Evolutionary conservation across 768 basidiomycete species (phyloP).

Genomic region (Hydnomerulius pinastri): DNA sequence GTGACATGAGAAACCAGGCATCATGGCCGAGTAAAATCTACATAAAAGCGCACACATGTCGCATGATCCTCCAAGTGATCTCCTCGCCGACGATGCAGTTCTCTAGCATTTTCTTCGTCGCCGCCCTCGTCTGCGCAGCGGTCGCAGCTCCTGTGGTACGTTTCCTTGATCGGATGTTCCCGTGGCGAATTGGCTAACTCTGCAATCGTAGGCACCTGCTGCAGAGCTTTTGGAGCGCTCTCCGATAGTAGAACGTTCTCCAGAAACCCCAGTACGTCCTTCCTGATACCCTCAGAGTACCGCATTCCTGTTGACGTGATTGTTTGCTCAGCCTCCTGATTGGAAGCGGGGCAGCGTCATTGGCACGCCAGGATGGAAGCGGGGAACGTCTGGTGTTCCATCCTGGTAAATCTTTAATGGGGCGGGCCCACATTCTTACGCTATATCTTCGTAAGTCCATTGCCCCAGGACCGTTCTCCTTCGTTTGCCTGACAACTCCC

Average conservation of each 20-base stretch:
- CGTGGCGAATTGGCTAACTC: background rate
- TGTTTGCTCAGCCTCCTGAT: background rate
- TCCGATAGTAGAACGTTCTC: background rate
- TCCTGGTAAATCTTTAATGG: background rate
- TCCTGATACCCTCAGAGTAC: background rate
- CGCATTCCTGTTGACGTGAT: background rate
- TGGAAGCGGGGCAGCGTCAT: background rate
- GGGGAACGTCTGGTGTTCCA: background rate
- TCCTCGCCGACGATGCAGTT: constrained; percentile 1
- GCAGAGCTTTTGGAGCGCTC: background rate
- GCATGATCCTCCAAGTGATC: background rate
- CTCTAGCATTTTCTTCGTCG: background rate
- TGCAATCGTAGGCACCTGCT: background rate
- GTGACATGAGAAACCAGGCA: background rate
- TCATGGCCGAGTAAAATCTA: background rate
- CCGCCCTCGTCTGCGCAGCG: background rate
- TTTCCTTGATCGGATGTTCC: background rate
- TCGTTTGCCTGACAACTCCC: background rate
- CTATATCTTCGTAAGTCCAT: background rate
- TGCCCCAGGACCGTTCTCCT: no score
- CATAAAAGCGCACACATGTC: background rate
- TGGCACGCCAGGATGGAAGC: background rate
- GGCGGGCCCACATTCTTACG: background rate
- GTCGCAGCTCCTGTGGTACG: constrained; percentile 3
- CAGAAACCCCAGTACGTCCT: background rate